phyloP scores from a whole-genome alignment of 2,329 filamentous ascomycete species.

The Alternaria infectoria region DNA sequence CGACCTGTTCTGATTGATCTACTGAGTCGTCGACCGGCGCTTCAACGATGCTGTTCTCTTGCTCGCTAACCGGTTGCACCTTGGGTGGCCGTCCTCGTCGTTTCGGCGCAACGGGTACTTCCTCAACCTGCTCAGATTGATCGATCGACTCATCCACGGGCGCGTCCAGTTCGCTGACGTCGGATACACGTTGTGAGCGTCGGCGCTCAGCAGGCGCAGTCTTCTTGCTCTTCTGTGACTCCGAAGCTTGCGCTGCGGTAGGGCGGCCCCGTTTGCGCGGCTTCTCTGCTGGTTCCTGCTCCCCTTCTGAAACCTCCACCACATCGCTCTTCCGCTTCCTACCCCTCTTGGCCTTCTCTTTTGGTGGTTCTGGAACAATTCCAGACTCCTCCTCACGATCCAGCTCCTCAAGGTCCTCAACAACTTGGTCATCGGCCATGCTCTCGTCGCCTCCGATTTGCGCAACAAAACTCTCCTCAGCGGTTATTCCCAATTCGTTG shows the following conservation, averaged over 20 bases:
- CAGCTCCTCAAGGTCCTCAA: slow-evolving; percentile 28
- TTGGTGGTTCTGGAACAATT: slow-evolving; percentile 30
- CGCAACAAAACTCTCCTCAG: slow-evolving; percentile 38
- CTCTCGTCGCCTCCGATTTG: slow-evolving; percentile 37
- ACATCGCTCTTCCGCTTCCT: slow-evolving; percentile 41
- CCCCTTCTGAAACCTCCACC: slow-evolving; percentile 22
- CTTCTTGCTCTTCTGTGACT: slow-evolving; percentile 29
- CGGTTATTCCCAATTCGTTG: slow-evolving; percentile 29
- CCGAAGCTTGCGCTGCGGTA: slow-evolving; percentile 11
- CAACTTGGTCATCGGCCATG: slow-evolving; percentile 21
- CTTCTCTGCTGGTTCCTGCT: slow-evolving; percentile 20
- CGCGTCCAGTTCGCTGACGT: slow-evolving; percentile 36
- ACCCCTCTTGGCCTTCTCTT: slow-evolving; percentile 33
- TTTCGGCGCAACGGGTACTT: slow-evolving; percentile 27
- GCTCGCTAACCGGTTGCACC: slow-evolving; percentile 18
- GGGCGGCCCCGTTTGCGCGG: slow-evolving; percentile 26
- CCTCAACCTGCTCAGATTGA: slow-evolving; percentile 32
- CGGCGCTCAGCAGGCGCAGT: slow-evolving; percentile 20
- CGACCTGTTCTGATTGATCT: slow-evolving; percentile 33
- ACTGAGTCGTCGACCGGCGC: slow-evolving; percentile 21
- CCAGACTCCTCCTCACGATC: slow-evolving; percentile 39
- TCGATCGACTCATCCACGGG: slow-evolving; percentile 23
- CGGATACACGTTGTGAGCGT: slow-evolving; percentile 37
- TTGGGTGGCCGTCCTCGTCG: slow-evolving; percentile 36
- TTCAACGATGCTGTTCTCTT: slow-evolving; percentile 17